Evolutionary conservation across 345 rosid genomes (phyloP), one percentile per base, ranked within the genome.

Genomic region (Heritiera fomes): DNA sequence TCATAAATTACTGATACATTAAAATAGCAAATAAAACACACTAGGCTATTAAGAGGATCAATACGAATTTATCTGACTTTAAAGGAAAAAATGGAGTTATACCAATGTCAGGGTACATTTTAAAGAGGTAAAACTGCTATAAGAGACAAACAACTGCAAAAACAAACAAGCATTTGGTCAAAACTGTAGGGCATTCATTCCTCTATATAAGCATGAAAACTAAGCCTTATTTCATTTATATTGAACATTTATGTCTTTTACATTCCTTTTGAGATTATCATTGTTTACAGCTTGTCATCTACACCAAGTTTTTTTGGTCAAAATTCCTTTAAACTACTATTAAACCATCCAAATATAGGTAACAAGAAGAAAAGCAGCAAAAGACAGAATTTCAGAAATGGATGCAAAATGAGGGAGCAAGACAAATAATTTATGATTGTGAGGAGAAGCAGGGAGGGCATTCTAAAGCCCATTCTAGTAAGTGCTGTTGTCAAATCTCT

Each of bases 371-470:
- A n/a, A 55, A 73, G 62, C 47, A 56, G 60, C 50, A 55, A 73
- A 73, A 40, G 13, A 53, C 63, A 55, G 4, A 56, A 74, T 20
- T 58, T 13, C 77, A 74, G 10, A 41, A 32, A 34, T 12, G 40
- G 52, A 23, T n/a, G 66, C 66, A 73, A n/a, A 73, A 56, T n/a
- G 20, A 2, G 7, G 77, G 40, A 74, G 77, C 65, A 73, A 58
- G 1, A 11, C 0, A 8, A 17, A 56, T 2, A 38, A 46, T 20
- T 50, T 59, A 59, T 20, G 68, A 34, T 8, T 38, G n/a, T 34
- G 1, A 73, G 23, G 46, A 52, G 76, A 17, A 32, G 11, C 47
- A 15, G 23, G 47, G 32, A 53, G 17, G 34, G 45, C 7, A 55
- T 11, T 53, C 30, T 5, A 49, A 34, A 73, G 28, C 45, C 32